Conservation (phyloP, 495 filamentous ascomycete genomes). For the Aspergillus wentii region DNA sequence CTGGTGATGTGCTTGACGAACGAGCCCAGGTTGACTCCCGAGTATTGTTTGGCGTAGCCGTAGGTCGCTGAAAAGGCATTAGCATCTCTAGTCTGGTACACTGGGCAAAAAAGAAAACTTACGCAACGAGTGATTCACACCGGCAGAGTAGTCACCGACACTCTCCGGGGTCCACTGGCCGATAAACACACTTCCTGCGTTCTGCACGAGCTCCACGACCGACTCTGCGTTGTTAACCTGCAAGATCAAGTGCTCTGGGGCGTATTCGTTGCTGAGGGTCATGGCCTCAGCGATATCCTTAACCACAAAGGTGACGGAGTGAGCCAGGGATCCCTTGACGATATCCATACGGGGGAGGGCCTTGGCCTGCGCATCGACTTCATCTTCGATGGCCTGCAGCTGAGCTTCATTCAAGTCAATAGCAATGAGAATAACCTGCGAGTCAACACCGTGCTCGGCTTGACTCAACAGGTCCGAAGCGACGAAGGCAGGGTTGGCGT, state of each 20-base stretch:
- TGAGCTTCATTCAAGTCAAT: conserved; percentile 69
- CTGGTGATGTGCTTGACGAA: conserved; percentile 97
- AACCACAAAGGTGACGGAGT: conserved; percentile 86
- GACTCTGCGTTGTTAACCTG: conserved; percentile 72
- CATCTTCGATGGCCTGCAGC: conserved; percentile 78
- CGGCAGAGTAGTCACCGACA: conserved; percentile 95
- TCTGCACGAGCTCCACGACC: conserved; percentile 74
- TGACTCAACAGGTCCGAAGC: conserved; percentile 91
- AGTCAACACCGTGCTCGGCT: conserved; percentile 94
- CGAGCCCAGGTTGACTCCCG: conserved; percentile 89
- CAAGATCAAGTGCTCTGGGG: conserved; percentile 95
- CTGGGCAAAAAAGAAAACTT: conserved; percentile 41
- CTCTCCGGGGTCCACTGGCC: conserved; percentile 95
- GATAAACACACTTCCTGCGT: conserved; percentile 93
- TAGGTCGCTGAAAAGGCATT: conserved; percentile 68
- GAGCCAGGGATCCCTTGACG: conserved; percentile 82
- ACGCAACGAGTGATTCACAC: conserved; percentile 96
- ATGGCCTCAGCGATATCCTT: conserved; percentile 78
- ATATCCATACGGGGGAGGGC: conserved; percentile 87
- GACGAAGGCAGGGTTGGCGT: conserved; percentile 89
- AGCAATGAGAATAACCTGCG: conserved; percentile 89
- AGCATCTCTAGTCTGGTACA: no score
- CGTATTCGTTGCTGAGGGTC: conserved; percentile 84
- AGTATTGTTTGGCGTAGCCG: conserved; percentile 96
- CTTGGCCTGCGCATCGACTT: conserved; percentile 85